Conservation (phyloP, 768 basidiomycete species). For the Pseudohyphozyma bogoriensis region DNA sequence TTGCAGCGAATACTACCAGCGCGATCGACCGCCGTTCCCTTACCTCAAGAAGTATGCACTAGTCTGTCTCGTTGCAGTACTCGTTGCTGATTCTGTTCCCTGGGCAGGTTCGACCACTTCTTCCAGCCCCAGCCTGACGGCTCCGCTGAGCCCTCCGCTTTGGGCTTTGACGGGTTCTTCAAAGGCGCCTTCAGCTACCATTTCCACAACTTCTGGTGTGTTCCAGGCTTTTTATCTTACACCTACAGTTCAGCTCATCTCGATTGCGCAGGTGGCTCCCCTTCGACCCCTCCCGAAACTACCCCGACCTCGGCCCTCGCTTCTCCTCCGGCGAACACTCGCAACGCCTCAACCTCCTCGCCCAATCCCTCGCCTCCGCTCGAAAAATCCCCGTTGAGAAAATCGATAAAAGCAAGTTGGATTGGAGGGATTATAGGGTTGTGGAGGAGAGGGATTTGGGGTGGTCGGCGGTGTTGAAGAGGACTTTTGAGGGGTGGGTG, state of each 20-base stretch:
- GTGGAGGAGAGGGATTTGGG: slow-evolving; percentile 61
- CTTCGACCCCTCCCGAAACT: slow-evolving; percentile 82
- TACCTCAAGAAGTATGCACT: slow-evolving; percentile 54
- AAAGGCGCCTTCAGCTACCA: slow-evolving; percentile 91
- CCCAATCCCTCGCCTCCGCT: neutral
- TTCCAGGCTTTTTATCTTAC: neutral
- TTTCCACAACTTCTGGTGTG: slow-evolving; percentile 82
- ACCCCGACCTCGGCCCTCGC: slow-evolving; percentile 77
- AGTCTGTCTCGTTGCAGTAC: no score
- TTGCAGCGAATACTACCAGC: slow-evolving; percentile 49
- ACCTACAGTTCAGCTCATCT: neutral
- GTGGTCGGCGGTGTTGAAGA: slow-evolving; percentile 89
- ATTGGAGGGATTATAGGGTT: neutral
- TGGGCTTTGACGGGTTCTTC: slow-evolving; percentile 94
- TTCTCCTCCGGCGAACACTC: slow-evolving; percentile 41
- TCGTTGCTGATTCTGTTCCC: neutral
- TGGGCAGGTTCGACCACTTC: slow-evolving; percentile 46
- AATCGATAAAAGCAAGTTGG: neutral
- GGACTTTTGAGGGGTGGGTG: slow-evolving; percentile 87
- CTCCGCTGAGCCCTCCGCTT: slow-evolving; percentile 71
- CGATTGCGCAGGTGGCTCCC: slow-evolving; percentile 44
- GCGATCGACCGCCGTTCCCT: slow-evolving; percentile 86
- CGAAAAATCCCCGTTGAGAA: slow-evolving; percentile 35
- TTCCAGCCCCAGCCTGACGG: slow-evolving; percentile 65
- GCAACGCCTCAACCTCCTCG: neutral